These are phyloP conservation scores for Cadophora malorum DNA, from an alignment of 2,329 filamentous ascomycete genomes.

Conservation along the genomic window DNA sequence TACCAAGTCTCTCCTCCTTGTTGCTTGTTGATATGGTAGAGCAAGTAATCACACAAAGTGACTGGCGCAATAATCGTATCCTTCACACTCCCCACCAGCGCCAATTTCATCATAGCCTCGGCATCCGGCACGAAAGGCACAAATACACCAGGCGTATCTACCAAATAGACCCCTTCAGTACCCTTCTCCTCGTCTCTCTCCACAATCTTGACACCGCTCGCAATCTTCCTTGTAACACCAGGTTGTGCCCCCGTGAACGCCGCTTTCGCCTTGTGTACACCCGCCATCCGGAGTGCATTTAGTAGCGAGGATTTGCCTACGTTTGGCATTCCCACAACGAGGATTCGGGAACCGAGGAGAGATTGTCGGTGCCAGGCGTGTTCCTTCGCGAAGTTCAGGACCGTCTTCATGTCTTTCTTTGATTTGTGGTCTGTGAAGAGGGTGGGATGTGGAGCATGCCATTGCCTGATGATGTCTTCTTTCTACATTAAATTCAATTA, in stretches of 20 bases:
- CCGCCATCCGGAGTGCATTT: constrained; percentile 78
- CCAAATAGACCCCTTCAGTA: constrained; percentile 68
- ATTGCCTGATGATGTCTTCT: constrained; percentile 58
- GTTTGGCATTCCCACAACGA: constrained; percentile 98
- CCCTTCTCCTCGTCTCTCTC: constrained; percentile 55
- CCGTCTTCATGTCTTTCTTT: constrained; percentile 50
- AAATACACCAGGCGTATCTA: constrained; percentile 96
- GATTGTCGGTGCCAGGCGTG: constrained; percentile 59
- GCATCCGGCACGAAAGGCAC: constrained; percentile 86
- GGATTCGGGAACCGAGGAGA: constrained; percentile 81
- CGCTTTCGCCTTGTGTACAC: constrained; percentile 70
- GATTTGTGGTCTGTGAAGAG: constrained; percentile 60
- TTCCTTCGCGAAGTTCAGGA: constrained; percentile 56
- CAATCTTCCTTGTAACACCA: constrained; percentile 86
- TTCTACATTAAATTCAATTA: constrained; percentile 44
- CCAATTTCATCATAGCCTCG: constrained; percentile 93
- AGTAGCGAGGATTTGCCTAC: constrained; percentile 96
- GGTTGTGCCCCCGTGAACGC: constrained; percentile 86
- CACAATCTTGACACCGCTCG: constrained; percentile 81
- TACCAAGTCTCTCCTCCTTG: constrained; percentile 37
- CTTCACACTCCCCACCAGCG: constrained; percentile 88
- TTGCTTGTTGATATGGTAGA: constrained; percentile 77
- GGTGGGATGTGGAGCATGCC: constrained; percentile 58
- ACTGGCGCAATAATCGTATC: constrained; percentile 81
- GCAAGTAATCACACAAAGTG: constrained; percentile 86